These are phyloP conservation scores for Pleurotus sapidus DNA, from an alignment of 768 basidiomycete species.

Conservation along the genomic window DNA sequence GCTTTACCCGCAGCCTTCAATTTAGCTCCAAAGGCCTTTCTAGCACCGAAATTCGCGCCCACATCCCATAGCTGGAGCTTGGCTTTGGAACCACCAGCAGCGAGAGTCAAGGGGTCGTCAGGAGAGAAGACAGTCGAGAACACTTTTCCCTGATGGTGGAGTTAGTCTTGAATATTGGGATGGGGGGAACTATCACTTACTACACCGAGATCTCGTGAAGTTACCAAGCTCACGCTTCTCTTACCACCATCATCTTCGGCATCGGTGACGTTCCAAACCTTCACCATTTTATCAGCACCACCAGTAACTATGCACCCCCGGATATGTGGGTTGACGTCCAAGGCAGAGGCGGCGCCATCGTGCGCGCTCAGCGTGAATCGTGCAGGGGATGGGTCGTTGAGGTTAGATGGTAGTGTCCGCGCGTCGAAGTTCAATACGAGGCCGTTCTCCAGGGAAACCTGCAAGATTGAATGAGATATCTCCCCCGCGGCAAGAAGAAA, in stretches of 20 bases:
- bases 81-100: conserved; percentile 92
- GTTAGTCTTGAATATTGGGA: conserved; percentile 3
- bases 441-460: conserved; percentile 96
- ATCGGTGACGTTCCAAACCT: conserved; percentile 90
- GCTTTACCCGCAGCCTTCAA: conserved; percentile 68
- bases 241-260: conserved; percentile 51
- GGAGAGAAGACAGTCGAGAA: conserved; percentile 92
- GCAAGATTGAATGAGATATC: conserved; percentile 2
- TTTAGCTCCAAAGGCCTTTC: conserved; percentile 81
- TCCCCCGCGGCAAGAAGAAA: background rate
- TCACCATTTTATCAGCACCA: conserved; percentile 92
- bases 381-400: conserved; percentile 61
- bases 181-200: conserved; percentile 41
- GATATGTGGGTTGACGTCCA: conserved; percentile 90
- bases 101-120: conserved; percentile 90
- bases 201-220: conserved; percentile 86
- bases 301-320: conserved; percentile 92
- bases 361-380: conserved; percentile 92
- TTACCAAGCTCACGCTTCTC: conserved; percentile 78
- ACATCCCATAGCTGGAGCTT: conserved; percentile 97
- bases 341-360: conserved; percentile 82
- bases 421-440: conserved; percentile 91
- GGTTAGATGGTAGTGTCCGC: conserved; percentile 71
- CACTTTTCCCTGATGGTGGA: conserved; percentile 77
- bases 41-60: conserved; percentile 74